Evolutionary conservation across 2,329 filamentous ascomycete species (phyloP), one percentile per base, ranked within the genome.

Genomic region (Salinomyces thailandicus): DNA sequence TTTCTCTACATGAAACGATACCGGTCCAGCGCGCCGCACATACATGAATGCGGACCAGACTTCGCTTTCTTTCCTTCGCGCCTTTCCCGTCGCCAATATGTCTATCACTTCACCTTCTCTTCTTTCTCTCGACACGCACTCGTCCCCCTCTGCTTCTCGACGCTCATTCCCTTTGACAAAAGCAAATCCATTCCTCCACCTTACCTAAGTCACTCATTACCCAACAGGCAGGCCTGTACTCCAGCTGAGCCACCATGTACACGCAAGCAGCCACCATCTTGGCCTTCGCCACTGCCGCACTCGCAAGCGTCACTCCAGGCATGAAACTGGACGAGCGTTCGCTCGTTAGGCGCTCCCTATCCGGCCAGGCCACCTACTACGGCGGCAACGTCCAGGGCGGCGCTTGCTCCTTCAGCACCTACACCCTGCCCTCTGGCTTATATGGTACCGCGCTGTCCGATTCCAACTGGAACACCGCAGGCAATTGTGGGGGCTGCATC

Each of bases 381-480:
- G 50, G 50, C 22, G 51, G 51, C 17, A 53, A 54, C 18, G 42
- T 75, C 2, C 55, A 59, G 4, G 76, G 76, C 26, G 78, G 78
- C 43, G 68, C 66, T 40, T 83, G 78, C 59, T 74, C 71, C 9
- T 80, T 81, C 63, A 63, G 65, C 5, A 72, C 67, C 34, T 80
- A 79, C 61, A 76, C 68, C 2, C 61, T 81, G 17, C 76, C 77
- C 5, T 62, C 68, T 8, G 62, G 64, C 9, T 57, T 81, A 38
- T 73, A 63, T 48, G 78, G 79, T 37, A 77, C 75, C 7, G 78
- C 79, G 2, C 66, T 77, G 33, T 74, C 76, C 1, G 68, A 68
- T 26, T 60, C 64, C 3, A 70, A 68, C 46, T 82, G 78, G 78
- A 57, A 67, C 34, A 59, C 54, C 35, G 66, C 69, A 2, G 66